Evolutionary conservation across 352 stramenopile genomes (phyloP), one percentile per base, ranked within the genome.

Genomic region (Lagenidium giganteum): DNA sequence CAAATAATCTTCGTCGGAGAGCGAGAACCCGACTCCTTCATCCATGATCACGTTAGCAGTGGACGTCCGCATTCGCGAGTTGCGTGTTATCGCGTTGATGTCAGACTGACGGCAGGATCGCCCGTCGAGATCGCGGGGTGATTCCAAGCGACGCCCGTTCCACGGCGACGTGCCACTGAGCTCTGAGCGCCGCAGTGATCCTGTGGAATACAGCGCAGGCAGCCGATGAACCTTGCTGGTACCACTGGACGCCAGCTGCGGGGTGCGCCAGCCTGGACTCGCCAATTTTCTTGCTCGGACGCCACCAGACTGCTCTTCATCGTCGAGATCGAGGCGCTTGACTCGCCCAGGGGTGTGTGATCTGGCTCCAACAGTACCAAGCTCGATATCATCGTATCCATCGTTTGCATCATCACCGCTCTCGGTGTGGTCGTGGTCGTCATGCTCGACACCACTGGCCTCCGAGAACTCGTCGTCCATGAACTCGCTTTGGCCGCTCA

Each of bases 1-100:
- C 34, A 89, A 63, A 27, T 81, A 89, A 33, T 89, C 72, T 54
- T 83, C 72, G 18, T 88, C 76, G 6, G 76, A 88, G 11, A 88
- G 62, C 11, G 62, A 72, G 17, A 72, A 68, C 12, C 62, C 62
- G 13, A 68, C 62, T 31, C 50, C 42, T 23, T 68, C 62, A 25
- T 73, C 63, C 25, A 64, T 51, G 39, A 69, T 51, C 20, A 56
- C 45, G 26, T 34, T 59, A n/a, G n/a, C n/a, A n/a, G n/a, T n/a
- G 11, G 47, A 42, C 6, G 54, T 58, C 9, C 43, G 49, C 13
- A 34, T 44, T 1, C 67, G 51, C 23, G 60, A 71, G 42, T 55
- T 80, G 3, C 69, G 51, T 14, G 66, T 41, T n/a, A 66, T 28
- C 12, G 41, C 21, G 8, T 47, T 39, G 1, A 59, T 16, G 16